A percentile compares a stretch with the other conserved stretches of the same genome.
Evolutionary conservation across 2,329 filamentous ascomycete genomes (phyloP).

Genomic region (Nemania diffusa): DNA sequence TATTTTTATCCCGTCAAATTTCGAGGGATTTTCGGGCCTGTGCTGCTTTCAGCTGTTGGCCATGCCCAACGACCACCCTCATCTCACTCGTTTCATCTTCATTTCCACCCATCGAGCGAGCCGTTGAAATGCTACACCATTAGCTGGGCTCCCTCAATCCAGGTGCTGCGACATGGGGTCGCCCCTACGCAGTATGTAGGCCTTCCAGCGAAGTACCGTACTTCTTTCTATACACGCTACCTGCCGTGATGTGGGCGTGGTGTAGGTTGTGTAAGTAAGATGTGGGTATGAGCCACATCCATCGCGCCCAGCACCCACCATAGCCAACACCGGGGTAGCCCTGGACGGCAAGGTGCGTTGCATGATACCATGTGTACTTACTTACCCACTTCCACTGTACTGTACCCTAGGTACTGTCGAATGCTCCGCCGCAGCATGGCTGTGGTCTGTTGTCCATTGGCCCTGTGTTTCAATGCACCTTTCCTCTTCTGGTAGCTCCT

Average conservation of each 20-base stretch:
- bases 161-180: constrained; percentile 7
- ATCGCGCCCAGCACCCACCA: neutral
- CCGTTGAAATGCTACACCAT: constrained; percentile 18
- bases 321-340: too few relatives aligned
- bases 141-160: constrained; percentile 26
- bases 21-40: constrained; percentile 35
- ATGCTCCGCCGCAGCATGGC: constrained; percentile 41
- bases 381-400: neutral
- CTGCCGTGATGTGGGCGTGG: neutral
- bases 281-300: neutral
- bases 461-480: constrained; percentile 41
- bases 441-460: constrained; percentile 38
- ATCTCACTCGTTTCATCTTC: constrained; percentile 37
- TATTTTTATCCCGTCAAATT: constrained; percentile 38
- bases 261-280: too few relatives aligned
- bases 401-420: neutral
- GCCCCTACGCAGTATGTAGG: neutral
- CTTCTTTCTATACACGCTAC: too few relatives aligned
- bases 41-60: constrained; percentile 32
- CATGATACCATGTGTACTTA: neutral
- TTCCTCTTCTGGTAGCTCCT: constrained; percentile 43
- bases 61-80: constrained; percentile 32
- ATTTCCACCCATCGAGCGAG: constrained; percentile 18
- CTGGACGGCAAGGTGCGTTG: too few relatives aligned
- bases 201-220: neutral